Evolutionary conservation across 352 stramenopile species (phyloP).

Genomic region (Phytophthora crassamura): DNA sequence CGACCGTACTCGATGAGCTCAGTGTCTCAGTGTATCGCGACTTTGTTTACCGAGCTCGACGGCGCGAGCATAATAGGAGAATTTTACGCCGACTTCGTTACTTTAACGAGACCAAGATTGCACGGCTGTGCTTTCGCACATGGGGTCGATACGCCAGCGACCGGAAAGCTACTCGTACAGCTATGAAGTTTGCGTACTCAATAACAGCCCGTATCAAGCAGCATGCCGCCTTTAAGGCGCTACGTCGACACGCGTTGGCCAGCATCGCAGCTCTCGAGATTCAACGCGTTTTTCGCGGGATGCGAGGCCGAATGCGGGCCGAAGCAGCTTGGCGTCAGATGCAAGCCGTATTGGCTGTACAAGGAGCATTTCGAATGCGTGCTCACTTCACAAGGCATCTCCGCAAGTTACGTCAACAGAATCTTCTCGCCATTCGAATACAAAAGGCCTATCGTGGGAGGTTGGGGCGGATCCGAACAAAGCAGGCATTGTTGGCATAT

Average conservation of each 20-base stretch:
- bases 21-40: slow-evolving; percentile 59
- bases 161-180: slow-evolving; percentile 43
- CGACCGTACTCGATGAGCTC: slow-evolving; percentile 63
- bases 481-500: slow-evolving; percentile 43
- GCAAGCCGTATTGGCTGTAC: slow-evolving; percentile 61
- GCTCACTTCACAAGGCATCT: slow-evolving; percentile 62
- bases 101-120: slow-evolving; percentile 49
- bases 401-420: slow-evolving; percentile 42
- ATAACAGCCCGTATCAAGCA: slow-evolving; percentile 45
- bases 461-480: slow-evolving; percentile 47
- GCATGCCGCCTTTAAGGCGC: slow-evolving; percentile 41
- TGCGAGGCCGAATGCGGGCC: slow-evolving; percentile 43
- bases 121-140: slow-evolving; percentile 47
- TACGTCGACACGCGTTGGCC: slow-evolving; percentile 51
- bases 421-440: slow-evolving; percentile 61
- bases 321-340: slow-evolving; percentile 43
- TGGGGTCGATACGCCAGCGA: slow-evolving; percentile 47
- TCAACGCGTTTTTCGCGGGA: slow-evolving; percentile 63
- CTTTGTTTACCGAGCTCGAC: slow-evolving; percentile 51
- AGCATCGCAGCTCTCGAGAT: slow-evolving; percentile 70
- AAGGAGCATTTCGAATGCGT: slow-evolving; percentile 72
- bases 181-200: slow-evolving; percentile 37
- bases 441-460: slow-evolving; percentile 73
- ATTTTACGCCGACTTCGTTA: slow-evolving; percentile 62
- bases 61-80: slow-evolving; percentile 54